Evolutionary conservation across 2,329 filamentous ascomycete genomes (phyloP).

Genomic region (Metarhizium humberi): DNA sequence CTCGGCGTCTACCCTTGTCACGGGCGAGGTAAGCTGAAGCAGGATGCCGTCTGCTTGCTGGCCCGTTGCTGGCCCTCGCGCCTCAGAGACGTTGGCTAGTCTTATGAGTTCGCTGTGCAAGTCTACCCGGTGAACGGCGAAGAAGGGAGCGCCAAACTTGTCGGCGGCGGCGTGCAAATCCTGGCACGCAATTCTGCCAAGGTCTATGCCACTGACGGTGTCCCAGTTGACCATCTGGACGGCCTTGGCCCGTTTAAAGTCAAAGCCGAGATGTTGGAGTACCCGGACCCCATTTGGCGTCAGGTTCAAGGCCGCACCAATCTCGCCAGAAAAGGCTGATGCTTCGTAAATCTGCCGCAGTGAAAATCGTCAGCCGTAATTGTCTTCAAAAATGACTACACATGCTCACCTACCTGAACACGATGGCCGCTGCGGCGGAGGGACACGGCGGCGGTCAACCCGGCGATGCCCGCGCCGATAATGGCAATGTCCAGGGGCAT

Average conservation of each 20-base stretch:
- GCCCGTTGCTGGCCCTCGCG: not conserved
- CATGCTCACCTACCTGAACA: not conserved
- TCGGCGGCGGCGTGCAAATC: not conserved
- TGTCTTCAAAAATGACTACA: not conserved
- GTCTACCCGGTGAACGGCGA: slow-evolving; percentile 6
- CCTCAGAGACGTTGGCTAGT: not conserved
- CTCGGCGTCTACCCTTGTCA: not conserved
- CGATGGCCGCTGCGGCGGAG: not conserved
- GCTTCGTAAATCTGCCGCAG: slow-evolving; percentile 3
- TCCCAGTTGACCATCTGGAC: not conserved
- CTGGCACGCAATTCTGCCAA: not conserved
- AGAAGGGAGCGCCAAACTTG: not conserved
- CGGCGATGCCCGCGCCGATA: slow-evolving; percentile 5
- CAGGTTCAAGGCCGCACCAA: slow-evolving; percentile 5
- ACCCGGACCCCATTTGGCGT: slow-evolving; percentile 5
- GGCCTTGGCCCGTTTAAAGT: slow-evolving; percentile 2
- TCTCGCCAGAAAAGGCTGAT: slow-evolving; percentile 2
- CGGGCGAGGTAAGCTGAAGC: slow-evolving; percentile 1
- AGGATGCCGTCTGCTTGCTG: not conserved
- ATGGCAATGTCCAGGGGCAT: slow-evolving; percentile 1
- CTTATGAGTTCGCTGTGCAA: slow-evolving; percentile 6
- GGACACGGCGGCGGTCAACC: slow-evolving; percentile 1
- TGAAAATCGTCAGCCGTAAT: not conserved
- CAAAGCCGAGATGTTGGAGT: slow-evolving; percentile 1
- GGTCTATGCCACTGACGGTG: not conserved